Evolutionary conservation across 2,329 filamentous ascomycete species (phyloP), one percentile per base, ranked within the genome.

Genomic region (Cladophialophora exuberans): DNA sequence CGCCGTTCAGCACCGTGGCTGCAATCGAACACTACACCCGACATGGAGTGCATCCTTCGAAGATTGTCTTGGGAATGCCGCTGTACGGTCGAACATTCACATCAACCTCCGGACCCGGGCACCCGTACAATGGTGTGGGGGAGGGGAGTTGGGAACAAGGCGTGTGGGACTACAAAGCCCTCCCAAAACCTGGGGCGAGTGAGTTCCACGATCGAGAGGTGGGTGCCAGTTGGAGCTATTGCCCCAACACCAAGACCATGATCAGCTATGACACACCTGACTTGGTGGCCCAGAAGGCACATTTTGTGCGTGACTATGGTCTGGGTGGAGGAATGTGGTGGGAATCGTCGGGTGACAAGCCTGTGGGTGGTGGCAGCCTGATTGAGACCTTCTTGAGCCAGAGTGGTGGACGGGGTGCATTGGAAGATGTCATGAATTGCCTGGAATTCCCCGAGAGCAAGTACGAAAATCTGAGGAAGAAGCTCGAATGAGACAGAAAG

Each of bases 241-340:
- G 91, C 67, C 70, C 79, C 0, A 71, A 66, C 1, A 78, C 78
- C 25, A 79, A 80, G 56, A 84, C 82, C 53, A 82, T 97, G 77
- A 81, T 97, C 48, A 87, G 82, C 38, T 97, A 96, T 64, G 88
- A 91, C 68, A 93, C 84, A 1, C 80, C 84, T 1, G 73, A 77
- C 2, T 83, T 91, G 70, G 87, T 85, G 3, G 76, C 77, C 62
- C 69, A 74, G 62, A 97, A 97, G 77, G 84, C 85, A 1, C 74
- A 82, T 9, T 96, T 85, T 69, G 83, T 97, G 67, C 81, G 78
- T 66, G 70, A 81, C 17, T 75, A 80, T 39, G 78, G 83, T 0
- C 79, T 97, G 0, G 92, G 91, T 1, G 93, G 93, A 15, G 90
- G 82, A n/a, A 97, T 97, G 92, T 97, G 90, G 90, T 95, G 89